Evolutionary conservation across 1,139 yeast species (phyloP).

Genomic region (Sugiyamaella paludigena): DNA sequence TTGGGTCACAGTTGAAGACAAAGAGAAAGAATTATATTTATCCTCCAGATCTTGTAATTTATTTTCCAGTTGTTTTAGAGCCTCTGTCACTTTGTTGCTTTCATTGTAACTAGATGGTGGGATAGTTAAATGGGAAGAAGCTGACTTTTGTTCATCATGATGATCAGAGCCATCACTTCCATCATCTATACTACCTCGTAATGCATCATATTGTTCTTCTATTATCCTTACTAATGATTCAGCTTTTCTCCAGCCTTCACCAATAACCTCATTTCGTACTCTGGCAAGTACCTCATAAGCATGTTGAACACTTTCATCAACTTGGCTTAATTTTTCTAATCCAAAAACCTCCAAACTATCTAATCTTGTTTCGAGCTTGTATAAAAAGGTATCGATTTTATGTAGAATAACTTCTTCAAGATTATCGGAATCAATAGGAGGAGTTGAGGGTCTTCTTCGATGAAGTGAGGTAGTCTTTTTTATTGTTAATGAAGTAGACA

Average conservation of each 20-base stretch:
- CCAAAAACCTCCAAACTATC: slow-evolving; percentile 36
- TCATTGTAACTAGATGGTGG: slow-evolving; percentile 1
- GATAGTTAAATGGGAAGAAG: neutral
- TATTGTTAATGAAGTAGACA: neutral
- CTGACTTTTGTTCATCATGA: neutral
- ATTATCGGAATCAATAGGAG: slow-evolving; percentile 9
- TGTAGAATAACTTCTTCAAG: slow-evolving; percentile 26
- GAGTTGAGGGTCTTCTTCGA: slow-evolving; percentile 11
- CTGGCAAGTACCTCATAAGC: slow-evolving; percentile 34
- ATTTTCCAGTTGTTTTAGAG: slow-evolving; percentile 35
- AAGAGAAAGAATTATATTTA: slow-evolving; percentile 19
- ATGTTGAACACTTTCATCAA: slow-evolving; percentile 35
- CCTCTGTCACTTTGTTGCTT: slow-evolving; percentile 24
- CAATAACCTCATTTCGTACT: slow-evolving; percentile 35
- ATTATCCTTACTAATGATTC: slow-evolving; percentile 33
- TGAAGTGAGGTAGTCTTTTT: slow-evolving; percentile 4
- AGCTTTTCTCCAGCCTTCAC: slow-evolving; percentile 34
- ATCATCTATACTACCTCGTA: slow-evolving; percentile 2
- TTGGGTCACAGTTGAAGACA: slow-evolving; percentile 32
- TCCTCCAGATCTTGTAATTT: slow-evolving; percentile 36
- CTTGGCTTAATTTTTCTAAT: slow-evolving; percentile 30
- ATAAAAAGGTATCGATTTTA: slow-evolving; percentile 33
- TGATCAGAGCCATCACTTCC: slow-evolving; percentile 5
- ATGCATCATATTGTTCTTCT: slow-evolving; percentile 28
- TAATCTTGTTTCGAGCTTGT: slow-evolving; percentile 32